Evolutionary conservation across 768 basidiomycete species (phyloP), one percentile per base, ranked within the genome.

Genomic region (Suillus decipiens): DNA sequence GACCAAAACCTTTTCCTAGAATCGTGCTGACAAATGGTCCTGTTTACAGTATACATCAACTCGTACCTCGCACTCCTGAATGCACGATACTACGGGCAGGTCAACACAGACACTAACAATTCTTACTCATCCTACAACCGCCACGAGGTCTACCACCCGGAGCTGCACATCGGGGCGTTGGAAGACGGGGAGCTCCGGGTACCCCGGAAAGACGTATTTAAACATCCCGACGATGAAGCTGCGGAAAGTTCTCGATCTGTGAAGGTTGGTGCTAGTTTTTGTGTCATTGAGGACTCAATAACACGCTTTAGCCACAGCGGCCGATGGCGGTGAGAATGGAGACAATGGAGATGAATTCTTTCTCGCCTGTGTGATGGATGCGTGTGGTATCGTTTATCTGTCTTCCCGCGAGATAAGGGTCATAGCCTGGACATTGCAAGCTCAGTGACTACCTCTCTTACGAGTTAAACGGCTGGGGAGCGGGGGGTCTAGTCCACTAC

Each of bases 61-160:
- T 55, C 54, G 14, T 55, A 8, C 36, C 12, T 55, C 22, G 54
- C 54, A 15, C 54, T 55, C 34, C 34, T 55, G 36, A 55, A 55
- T 15, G 54, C 36, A 28, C 48, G 48, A 15, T 50, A 50, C 28
- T 50, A 50, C 15, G 12, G 6, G 7, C 14, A 28, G 28, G 9
- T 15, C 15, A 17, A 15, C 15, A 14, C 24, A 17, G 48, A 50
- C 48, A n/a, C 33, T 33, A 12, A 7, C 5, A n/a, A 34, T 7
- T 12, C 19, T 53, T 6, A 19, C 31, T 5, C 19, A 34, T 34
- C n/a, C 19, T 19, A 34, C 11, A 12, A 19, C 6, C 51, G 2
- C 31, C 51, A 33, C 10, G 19, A 5, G 19, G 51, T n/a, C 10
- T 34, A 53, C 31, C 31, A 11, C 19, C 33, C 51, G 19, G 33